phyloP scores from a whole-genome alignment of 208 protist species.

The Acanthamoeba healyi region DNA sequence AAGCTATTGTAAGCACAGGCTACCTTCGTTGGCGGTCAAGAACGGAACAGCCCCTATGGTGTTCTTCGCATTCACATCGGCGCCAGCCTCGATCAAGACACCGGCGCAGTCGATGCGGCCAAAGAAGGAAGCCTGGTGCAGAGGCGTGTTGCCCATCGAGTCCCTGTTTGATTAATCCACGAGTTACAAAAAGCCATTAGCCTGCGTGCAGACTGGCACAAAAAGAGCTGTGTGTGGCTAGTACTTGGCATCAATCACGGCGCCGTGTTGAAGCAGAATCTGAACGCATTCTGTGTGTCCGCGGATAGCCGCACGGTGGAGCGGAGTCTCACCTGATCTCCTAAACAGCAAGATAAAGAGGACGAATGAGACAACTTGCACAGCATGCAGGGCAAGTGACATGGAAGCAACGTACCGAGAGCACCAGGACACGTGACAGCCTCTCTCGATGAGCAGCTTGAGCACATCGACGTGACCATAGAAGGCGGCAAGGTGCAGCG shows the following conservation, averaged over 20 bases:
- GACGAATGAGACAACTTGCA: not conserved
- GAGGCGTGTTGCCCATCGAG: conserved; percentile 33
- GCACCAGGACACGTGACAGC: conserved; percentile 19
- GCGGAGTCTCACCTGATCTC: conserved; percentile 43
- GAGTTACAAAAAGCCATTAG: too few relatives aligned
- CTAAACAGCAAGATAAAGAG: not conserved
- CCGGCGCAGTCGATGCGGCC: conserved; percentile 37
- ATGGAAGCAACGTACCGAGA: not conserved
- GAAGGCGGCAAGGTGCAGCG: conserved; percentile 53
- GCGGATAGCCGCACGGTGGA: not conserved
- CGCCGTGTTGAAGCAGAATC: not conserved
- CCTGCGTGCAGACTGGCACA: too few relatives aligned
- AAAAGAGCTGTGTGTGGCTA: too few relatives aligned
- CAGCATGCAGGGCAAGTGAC: too few relatives aligned
- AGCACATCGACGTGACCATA: conserved; percentile 49
- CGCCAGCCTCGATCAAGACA: conserved; percentile 47
- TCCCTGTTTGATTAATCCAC: not conserved
- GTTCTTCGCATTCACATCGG: conserved; percentile 42
- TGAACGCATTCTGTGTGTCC: conserved; percentile 36
- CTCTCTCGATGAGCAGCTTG: conserved; percentile 24
- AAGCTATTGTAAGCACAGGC: too few relatives aligned
- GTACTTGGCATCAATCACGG: conserved; percentile 49
- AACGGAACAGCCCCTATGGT: conserved; percentile 34
- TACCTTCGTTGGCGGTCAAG: conserved; percentile 25
- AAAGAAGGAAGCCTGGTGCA: conserved; percentile 52